Evolutionary conservation across 1,284 basidiomycete species (phyloP).

Genomic region (Austropuccinia psidii): DNA sequence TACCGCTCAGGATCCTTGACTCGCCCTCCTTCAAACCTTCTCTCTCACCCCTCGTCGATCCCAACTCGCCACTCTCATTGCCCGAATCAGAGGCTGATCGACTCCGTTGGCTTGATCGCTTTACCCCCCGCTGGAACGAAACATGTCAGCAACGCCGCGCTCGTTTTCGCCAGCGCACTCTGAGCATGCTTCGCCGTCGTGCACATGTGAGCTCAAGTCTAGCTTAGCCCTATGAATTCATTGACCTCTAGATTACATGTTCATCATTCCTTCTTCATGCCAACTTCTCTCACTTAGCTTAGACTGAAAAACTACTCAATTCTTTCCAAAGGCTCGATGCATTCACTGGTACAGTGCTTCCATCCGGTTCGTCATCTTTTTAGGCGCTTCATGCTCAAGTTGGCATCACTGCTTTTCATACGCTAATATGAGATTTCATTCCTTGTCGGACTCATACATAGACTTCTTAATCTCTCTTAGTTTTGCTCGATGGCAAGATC

Average conservation of each 20-base stretch:
- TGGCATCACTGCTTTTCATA: neutral
- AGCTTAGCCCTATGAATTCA: too few relatives aligned
- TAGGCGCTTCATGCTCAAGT: neutral
- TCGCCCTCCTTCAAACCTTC: neutral
- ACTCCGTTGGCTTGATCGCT: conserved; percentile 16
- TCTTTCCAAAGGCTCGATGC: conserved; percentile 30
- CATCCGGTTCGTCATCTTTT: neutral
- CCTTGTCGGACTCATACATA: neutral
- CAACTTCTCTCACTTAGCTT: neutral
- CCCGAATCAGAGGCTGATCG: conserved; percentile 10
- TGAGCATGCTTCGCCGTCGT: neutral
- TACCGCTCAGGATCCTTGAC: neutral
- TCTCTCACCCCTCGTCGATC: conserved; percentile 23
- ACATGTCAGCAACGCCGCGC: neutral
- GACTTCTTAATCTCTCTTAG: conserved; percentile 21
- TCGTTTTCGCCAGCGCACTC: conserved; percentile 2
- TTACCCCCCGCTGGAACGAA: conserved; percentile 25
- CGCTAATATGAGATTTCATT: neutral
- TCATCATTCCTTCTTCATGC: neutral
- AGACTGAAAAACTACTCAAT: conserved; percentile 22
- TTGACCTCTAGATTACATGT: too few relatives aligned
- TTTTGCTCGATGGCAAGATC: neutral
- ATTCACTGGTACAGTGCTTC: conserved; percentile 12
- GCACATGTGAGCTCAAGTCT: conserved; percentile 7
- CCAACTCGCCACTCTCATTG: conserved; percentile 1